Evolutionary conservation across 768 basidiomycete species (phyloP).

Genomic region (Leccinellum albellum): DNA sequence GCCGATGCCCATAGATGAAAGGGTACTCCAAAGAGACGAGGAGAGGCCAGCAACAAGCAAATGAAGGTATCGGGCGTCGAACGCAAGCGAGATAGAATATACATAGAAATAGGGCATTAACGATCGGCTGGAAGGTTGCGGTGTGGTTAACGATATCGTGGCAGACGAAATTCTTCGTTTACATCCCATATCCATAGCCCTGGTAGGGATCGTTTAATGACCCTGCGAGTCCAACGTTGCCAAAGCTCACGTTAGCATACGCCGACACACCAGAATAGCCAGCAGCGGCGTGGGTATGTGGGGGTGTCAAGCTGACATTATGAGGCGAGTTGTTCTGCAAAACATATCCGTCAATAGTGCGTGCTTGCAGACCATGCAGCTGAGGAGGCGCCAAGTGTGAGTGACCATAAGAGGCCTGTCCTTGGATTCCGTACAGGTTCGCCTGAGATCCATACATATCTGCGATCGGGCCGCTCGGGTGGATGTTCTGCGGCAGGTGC

Average conservation of each 20-base stretch:
- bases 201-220: conserved; percentile 75
- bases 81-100: conserved; percentile 34
- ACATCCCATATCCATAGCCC: conserved; percentile 79
- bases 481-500: conserved; percentile 53
- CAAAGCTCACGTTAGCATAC: conserved; percentile 53
- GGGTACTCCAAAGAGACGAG: conserved; percentile 34
- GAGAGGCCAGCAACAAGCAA: conserved; percentile 36
- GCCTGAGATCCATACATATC: conserved; percentile 66
- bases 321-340: conserved; percentile 70
- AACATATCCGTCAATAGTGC: conserved; percentile 78
- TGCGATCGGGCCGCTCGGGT: conserved; percentile 50
- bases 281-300: conserved; percentile 49
- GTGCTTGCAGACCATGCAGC: conserved; percentile 61
- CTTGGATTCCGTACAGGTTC: conserved; percentile 57
- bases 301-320: conserved; percentile 57
- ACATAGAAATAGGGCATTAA: conserved; percentile 37
- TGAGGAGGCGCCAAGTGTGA: conserved; percentile 47
- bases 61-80: conserved; percentile 34
- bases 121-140: conserved; percentile 19
- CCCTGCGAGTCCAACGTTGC: conserved; percentile 44
- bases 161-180: conserved; percentile 29
- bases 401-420: conserved; percentile 57
- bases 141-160: conserved; percentile 27
- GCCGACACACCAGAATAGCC: conserved; percentile 56
- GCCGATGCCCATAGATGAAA: conserved; percentile 34